Percentiles rank a stretch among this genome's conserved stretches.
phyloP scores from a whole-genome alignment of 257 asterid species.

The Cinchona pubescens region DNA sequence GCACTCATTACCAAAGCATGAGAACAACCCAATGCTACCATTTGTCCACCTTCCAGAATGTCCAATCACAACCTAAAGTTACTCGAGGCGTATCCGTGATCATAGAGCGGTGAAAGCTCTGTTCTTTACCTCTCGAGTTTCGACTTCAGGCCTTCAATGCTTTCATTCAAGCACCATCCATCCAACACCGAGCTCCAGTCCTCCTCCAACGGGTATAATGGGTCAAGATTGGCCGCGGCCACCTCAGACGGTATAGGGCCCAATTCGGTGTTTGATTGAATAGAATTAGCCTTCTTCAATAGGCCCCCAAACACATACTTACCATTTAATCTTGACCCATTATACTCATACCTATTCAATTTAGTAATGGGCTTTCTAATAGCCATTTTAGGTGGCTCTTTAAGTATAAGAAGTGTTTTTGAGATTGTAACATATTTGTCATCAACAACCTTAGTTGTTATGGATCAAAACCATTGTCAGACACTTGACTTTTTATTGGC shows the following conservation, averaged over 20 bases:
- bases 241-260: conserved; percentile 94
- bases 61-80: conserved; percentile 57
- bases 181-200: conserved; percentile 70
- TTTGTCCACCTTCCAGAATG: conserved; percentile 31
- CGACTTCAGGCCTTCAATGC: conserved; percentile 78
- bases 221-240: conserved; percentile 54
- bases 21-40: conserved; percentile 46
- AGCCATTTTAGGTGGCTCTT: conserved; percentile 21
- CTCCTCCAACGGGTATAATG: conserved; percentile 58
- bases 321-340: conserved; percentile 30
- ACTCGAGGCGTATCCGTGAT: conserved; percentile 53
- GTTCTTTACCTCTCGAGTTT: conserved; percentile 87
- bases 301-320: conserved; percentile 40
- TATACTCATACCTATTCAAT: conserved; percentile 24
- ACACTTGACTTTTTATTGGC: not conserved
- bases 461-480: not conserved
- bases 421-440: conserved; percentile 28
- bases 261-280: conserved; percentile 69
- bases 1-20: conserved; percentile 83
- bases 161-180: conserved; percentile 92
- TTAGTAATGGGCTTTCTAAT: conserved; percentile 36
- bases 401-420: conserved; percentile 14
- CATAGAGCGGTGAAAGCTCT: conserved; percentile 73
- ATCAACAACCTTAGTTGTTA: conserved; percentile 27
- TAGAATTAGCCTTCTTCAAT: conserved; percentile 40